Percentiles rank a stretch among this genome's conserved stretches.
Conservation (phyloP, 192 early-diverging fungal genomes). For the Chytriomyces sp. region DNA sequence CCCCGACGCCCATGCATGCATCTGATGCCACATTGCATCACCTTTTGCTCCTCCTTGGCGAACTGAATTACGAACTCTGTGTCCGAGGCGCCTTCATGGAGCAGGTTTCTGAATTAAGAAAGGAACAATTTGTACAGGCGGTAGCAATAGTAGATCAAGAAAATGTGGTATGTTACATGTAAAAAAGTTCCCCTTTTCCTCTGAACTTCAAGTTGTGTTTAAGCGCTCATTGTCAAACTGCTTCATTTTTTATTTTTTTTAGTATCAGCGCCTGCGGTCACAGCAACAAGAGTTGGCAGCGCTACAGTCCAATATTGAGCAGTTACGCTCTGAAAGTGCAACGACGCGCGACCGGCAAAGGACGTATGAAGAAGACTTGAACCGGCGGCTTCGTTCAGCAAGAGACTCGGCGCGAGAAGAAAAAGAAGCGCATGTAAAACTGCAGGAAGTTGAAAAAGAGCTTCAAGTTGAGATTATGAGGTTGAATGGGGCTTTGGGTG, state of each 20-base stretch:
- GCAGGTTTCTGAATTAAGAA: constrained; percentile 8
- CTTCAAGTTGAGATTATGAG: background rate
- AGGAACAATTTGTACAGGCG: background rate
- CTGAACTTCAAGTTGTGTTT: background rate
- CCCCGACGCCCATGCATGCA: background rate
- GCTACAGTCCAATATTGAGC: constrained; percentile 4
- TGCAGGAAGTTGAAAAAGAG: background rate
- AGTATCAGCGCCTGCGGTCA: constrained; percentile 27
- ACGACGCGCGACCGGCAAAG: constrained; percentile 31
- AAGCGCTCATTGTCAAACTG: background rate
- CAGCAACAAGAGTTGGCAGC: constrained; percentile 34
- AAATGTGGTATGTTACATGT: constrained; percentile 17
- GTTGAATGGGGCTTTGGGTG: constrained; percentile 14
- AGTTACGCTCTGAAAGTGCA: constrained; percentile 13
- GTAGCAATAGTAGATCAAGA: constrained; percentile 22
- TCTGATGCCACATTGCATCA: background rate
- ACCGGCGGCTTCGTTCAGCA: constrained; percentile 6
- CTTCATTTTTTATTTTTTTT: background rate
- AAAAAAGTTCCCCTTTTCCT: too few species aligned
- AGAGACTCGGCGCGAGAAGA: constrained; percentile 28
- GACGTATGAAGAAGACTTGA: constrained; percentile 35
- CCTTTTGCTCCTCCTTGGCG: background rate
- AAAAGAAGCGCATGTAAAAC: constrained; percentile 20
- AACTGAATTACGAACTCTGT: constrained; percentile 25
- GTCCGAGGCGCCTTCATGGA: background rate